Evolutionary conservation across 2,329 filamentous ascomycete genomes (phyloP).

Genomic region (Dissoconium aciculare): DNA sequence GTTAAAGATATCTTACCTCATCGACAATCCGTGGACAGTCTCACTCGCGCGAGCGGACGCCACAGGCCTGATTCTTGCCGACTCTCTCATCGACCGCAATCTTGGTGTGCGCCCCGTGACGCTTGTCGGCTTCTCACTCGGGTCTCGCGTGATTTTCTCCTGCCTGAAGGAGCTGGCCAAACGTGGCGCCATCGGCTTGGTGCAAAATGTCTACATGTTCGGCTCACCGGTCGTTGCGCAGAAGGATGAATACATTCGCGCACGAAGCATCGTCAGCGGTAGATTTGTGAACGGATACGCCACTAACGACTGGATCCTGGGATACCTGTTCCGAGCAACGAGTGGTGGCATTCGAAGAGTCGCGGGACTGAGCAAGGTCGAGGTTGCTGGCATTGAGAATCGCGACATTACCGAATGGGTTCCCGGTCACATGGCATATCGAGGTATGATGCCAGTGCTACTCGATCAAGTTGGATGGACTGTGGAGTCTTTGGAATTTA

Average conservation of each 20-base stretch:
- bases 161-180: constrained; percentile 75
- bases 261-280: constrained; percentile 73
- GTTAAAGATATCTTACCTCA: constrained; percentile 86
- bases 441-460: constrained; percentile 75
- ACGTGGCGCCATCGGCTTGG: constrained; percentile 67
- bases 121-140: constrained; percentile 85
- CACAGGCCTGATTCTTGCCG: constrained; percentile 81
- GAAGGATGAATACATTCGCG: constrained; percentile 72
- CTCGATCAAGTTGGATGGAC: constrained; percentile 80
- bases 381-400: constrained; percentile 77
- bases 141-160: constrained; percentile 80
- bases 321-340: constrained; percentile 87
- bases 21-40: constrained; percentile 98
- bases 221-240: constrained; percentile 85
- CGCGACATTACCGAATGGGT: constrained; percentile 75
- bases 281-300: constrained; percentile 91
- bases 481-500: constrained; percentile 85
- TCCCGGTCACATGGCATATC: constrained; percentile 91
- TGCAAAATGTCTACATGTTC: constrained; percentile 93
- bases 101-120: constrained; percentile 84
- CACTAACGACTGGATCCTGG: constrained; percentile 88
- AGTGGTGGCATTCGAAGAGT: constrained; percentile 80
- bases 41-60: constrained; percentile 79
- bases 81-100: constrained; percentile 83
- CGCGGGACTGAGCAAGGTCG: constrained; percentile 65